Base-by-base conservation (phyloP, 257 asterid genomes). In the Ophiorrhiza pumila region DNA sequence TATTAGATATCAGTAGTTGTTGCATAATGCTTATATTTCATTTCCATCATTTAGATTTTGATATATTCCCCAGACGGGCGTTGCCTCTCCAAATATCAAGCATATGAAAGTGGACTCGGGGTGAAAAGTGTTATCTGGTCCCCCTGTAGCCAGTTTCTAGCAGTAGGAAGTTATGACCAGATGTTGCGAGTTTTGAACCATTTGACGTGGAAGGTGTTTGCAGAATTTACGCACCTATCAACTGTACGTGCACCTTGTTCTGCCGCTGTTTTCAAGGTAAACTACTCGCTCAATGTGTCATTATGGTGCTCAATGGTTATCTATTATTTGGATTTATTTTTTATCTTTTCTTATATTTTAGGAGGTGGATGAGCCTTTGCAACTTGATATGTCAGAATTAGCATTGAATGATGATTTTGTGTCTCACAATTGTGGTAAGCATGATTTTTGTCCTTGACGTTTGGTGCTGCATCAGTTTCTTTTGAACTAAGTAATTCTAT, bases 141-240 rank as follows among this genome's bases (percentile, higher is more conserved):
- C 58, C 95, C 98, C 7, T 95, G 99, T 83, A 92, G 97, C 82
- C 97, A 92, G 71, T 95, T 85, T 84, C 84, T 95, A 71, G 98
- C 99, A 46, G 97, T 92, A 22, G 99, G 99, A 73, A 92, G 99
- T 83, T 95, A 90, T 79, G 99, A 95, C 87, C 99, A 95, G 77
- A 95, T 90, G 97, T 80, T 95, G 82, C 84, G 98, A 80, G 95
- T 95, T 83, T 75, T 95, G 83, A 92, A 85, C 91, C 99, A 95
- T 89, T 86, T 95, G 89, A 95, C 99, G 5, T 95, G 99, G 99
- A 95, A 92, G 85, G 98, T 95, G 32, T 95, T 95, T 84, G 99
- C 99, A 58, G 99, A 95, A 85, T 95, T 95, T 79, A 83, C 81
- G 29, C 99, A 95, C 81, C 88, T 87, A 53, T 84, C 97, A 27